Evolutionary conservation across 106 monocot genomes (phyloP).

Genomic region (Dendrobium catenatum): DNA sequence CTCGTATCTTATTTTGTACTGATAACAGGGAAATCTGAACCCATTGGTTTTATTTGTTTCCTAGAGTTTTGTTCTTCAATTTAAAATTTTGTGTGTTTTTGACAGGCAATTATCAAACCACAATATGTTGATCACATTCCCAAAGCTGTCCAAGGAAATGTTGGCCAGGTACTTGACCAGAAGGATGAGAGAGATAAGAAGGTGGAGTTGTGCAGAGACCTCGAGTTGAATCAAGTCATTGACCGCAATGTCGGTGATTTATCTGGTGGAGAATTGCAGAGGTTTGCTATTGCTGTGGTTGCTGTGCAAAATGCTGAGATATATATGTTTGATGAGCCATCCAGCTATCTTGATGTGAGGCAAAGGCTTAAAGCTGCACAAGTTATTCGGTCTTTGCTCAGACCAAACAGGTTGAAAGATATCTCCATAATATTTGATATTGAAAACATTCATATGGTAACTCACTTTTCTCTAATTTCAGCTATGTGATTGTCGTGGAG

Average conservation of each 20-base stretch:
- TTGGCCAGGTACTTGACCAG: conserved; percentile 87
- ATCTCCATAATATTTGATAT: neutral
- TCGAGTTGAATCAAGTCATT: conserved; percentile 91
- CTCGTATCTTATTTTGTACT: neutral
- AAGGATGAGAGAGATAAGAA: conserved; percentile 88
- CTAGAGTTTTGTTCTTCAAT: conserved; percentile 14
- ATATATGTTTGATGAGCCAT: conserved; percentile 74
- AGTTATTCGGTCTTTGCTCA: conserved; percentile 86
- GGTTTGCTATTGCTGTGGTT: conserved; percentile 96
- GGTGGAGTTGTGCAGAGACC: conserved; percentile 58
- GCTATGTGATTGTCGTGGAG: conserved; percentile 99
- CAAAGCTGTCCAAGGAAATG: conserved; percentile 97
- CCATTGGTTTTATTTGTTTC: neutral
- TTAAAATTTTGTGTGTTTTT: conserved; percentile 56
- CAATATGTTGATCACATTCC: conserved; percentile 99
- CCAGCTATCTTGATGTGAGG: conserved; percentile 7
- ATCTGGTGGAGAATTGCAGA: conserved; percentile 96
- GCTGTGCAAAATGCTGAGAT: conserved; percentile 93
- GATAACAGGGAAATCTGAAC: neutral
- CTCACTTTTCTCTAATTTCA: conserved; percentile 15
- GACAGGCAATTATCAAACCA: conserved; percentile 89
- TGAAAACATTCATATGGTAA: neutral
- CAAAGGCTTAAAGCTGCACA: conserved; percentile 96
- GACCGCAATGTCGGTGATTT: conserved; percentile 96
- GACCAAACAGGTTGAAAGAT: conserved; percentile 73